Conservation (phyloP, 768 basidiomycete species). For the Mycena belliarum region DNA sequence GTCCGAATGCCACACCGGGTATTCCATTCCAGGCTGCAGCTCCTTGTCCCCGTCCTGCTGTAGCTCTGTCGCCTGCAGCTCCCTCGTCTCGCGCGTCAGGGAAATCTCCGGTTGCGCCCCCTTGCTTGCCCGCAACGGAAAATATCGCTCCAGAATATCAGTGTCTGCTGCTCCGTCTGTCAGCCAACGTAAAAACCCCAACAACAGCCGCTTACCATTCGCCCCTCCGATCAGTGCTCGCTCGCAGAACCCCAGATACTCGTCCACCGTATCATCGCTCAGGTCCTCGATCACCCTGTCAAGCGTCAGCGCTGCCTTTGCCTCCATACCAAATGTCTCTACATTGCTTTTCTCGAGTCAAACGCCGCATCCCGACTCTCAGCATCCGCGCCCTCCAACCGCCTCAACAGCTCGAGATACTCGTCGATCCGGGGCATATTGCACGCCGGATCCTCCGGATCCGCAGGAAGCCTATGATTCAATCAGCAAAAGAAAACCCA, state of each 20-base stretch:
- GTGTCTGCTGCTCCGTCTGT: constrained; percentile 18
- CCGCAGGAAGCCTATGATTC: constrained; percentile 42
- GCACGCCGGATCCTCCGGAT: constrained; percentile 57
- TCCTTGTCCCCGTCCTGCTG: constrained; percentile 14
- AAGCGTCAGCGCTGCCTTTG: constrained; percentile 16
- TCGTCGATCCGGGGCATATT: constrained; percentile 54
- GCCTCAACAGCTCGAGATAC: constrained; percentile 45
- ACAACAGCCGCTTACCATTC: constrained; percentile 27
- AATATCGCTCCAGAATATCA: constrained; percentile 40
- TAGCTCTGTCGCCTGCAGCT: constrained; percentile 19
- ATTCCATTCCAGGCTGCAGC: constrained; percentile 57
- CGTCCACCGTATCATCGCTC: constrained; percentile 53
- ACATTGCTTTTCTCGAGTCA: constrained; percentile 49
- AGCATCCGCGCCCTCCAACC: constrained; percentile 36
- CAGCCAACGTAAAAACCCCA: constrained; percentile 6
- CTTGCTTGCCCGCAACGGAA: constrained; percentile 35
- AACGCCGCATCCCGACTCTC: constrained; percentile 37
- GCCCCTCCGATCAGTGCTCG: constrained; percentile 43
- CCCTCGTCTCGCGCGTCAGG: neutral
- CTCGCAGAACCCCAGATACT: constrained; percentile 68
- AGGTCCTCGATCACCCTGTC: constrained; percentile 57
- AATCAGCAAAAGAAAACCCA: constrained; percentile 11
- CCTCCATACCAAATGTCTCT: constrained; percentile 17
- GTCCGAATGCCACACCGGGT: constrained; percentile 64
- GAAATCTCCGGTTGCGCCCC: constrained; percentile 12